Percentiles rank a stretch among this genome's conserved stretches.
phyloP scores from a whole-genome alignment of 2,329 filamentous ascomycete genomes.

The Nannizzia gypsea region DNA sequence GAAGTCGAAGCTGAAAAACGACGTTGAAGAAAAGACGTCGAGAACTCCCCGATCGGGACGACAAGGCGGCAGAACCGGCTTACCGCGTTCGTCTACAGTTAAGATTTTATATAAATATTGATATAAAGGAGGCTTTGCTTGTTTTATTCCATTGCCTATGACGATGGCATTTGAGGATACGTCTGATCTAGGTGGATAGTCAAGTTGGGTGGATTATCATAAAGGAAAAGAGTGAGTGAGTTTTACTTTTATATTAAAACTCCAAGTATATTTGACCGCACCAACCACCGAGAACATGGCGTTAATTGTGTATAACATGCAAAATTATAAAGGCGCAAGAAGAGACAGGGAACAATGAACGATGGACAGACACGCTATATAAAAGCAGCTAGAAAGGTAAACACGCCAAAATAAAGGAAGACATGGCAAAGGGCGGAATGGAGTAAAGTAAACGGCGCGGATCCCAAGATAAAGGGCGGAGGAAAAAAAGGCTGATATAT shows the following conservation, averaged over 20 bases:
- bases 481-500: background rate
- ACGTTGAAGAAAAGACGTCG: background rate
- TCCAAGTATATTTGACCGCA: background rate
- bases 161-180: background rate
- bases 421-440: background rate
- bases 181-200: background rate
- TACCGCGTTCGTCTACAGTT: background rate
- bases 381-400: background rate
- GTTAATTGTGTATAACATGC: background rate
- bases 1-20: background rate
- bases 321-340: background rate
- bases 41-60: background rate
- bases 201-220: background rate
- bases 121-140: background rate
- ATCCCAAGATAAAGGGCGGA: background rate
- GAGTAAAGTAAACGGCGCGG: background rate
- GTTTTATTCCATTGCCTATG: background rate
- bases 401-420: background rate
- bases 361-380: background rate
- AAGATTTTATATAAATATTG: background rate
- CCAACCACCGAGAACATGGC: background rate
- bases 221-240: background rate
- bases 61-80: background rate
- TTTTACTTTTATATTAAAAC: background rate
- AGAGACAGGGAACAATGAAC: background rate